phyloP scores from a whole-genome alignment of 345 rosid genomes.

The Arabis alpina region DNA sequence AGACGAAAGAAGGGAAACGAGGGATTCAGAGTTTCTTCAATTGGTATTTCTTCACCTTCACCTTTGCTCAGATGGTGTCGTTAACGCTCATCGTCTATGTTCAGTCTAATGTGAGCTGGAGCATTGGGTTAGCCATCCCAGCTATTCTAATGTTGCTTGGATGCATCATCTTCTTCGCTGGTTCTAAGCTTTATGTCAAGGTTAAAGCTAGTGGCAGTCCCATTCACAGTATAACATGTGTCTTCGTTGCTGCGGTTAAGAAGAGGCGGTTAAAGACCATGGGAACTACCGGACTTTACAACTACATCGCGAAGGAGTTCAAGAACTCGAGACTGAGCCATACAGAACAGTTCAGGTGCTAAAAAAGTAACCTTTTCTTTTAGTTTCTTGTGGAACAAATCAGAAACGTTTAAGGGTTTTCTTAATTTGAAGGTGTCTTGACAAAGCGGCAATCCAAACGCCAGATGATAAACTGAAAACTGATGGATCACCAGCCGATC shows the following conservation, averaged over 20 bases:
- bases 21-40: constrained; percentile 84
- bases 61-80: constrained; percentile 73
- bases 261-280: constrained; percentile 52
- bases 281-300: constrained; percentile 38
- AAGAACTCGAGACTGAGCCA: constrained; percentile 44
- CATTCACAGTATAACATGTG: constrained; percentile 57
- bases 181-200: constrained; percentile 72
- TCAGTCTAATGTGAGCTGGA: constrained; percentile 79
- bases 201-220: constrained; percentile 79
- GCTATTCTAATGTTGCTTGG: constrained; percentile 70
- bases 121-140: constrained; percentile 73
- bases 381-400: constrained; percentile 5
- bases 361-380: neutral
- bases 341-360: constrained; percentile 45
- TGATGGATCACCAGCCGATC: constrained; percentile 54
- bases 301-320: constrained; percentile 32
- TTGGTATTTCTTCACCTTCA: constrained; percentile 86
- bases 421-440: constrained; percentile 49
- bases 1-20: constrained; percentile 62
- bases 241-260: constrained; percentile 52
- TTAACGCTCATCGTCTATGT: constrained; percentile 71
- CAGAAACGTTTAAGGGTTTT: constrained; percentile 12
- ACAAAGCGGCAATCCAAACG: constrained; percentile 64
- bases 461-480: constrained; percentile 46
- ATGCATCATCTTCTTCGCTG: constrained; percentile 56